phyloP scores from a whole-genome alignment of 768 basidiomycete genomes.

The Sarcodon aspratus region DNA sequence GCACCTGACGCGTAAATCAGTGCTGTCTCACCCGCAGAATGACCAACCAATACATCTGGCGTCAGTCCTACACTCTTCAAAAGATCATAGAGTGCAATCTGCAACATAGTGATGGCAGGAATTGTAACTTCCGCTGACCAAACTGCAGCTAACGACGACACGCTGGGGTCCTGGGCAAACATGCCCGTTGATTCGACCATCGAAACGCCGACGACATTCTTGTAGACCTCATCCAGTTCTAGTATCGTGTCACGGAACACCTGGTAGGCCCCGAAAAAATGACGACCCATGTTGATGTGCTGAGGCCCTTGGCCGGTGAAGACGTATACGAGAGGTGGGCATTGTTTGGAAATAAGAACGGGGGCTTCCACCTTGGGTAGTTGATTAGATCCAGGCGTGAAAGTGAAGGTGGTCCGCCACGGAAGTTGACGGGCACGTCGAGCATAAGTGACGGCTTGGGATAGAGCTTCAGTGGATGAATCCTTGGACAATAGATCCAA shows the following conservation, averaged over 20 bases:
- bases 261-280: conserved; percentile 21
- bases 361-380: conserved; percentile 16
- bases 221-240: conserved; percentile 25
- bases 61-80: conserved; percentile 21
- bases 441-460: conserved; percentile 1
- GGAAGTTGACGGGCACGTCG: conserved; percentile 10
- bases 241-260: conserved; percentile 28
- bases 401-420: conserved; percentile 8
- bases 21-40: conserved; percentile 36
- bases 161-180: conserved; percentile 13
- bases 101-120: conserved; percentile 31
- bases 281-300: conserved; percentile 26
- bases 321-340: conserved; percentile 23
- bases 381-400: background rate
- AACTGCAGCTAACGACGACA: conserved; percentile 6
- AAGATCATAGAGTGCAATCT: conserved; percentile 33
- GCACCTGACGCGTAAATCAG: conserved; percentile 33
- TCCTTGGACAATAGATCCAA: background rate
- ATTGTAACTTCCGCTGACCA: conserved; percentile 27
- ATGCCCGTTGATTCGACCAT: conserved; percentile 24
- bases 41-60: conserved; percentile 30
- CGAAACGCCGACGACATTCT: conserved; percentile 20
- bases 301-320: conserved; percentile 13
- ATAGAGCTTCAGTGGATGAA: background rate
- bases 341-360: conserved; percentile 12